Conservation (phyloP, 2,329 filamentous ascomycete genomes). For the Neopestalotiopsis rosae region DNA sequence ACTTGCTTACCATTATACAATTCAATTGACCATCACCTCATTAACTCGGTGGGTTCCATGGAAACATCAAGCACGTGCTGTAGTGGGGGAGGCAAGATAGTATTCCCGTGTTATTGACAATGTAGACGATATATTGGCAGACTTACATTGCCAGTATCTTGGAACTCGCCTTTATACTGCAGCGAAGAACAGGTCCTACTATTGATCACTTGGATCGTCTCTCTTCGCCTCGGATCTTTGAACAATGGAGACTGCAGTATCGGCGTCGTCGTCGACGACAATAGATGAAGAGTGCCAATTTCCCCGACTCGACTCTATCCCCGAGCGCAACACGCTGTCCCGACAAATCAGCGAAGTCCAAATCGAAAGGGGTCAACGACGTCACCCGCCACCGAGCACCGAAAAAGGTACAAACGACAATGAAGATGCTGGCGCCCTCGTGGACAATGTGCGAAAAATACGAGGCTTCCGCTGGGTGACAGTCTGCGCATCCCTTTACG, state of each 20-base stretch:
- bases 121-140: not conserved
- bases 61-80: not conserved
- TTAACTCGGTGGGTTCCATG: not conserved
- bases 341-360: slow-evolving; percentile 3
- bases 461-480: not conserved
- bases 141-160: not conserved
- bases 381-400: not conserved
- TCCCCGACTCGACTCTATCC: not conserved
- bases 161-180: not conserved
- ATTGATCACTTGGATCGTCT: not conserved
- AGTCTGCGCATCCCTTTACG: slow-evolving; percentile 5
- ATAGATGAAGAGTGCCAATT: not conserved
- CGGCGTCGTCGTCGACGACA: not conserved
- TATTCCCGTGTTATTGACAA: not conserved
- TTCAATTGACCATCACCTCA: not conserved
- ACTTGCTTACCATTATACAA: not conserved
- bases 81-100: not conserved
- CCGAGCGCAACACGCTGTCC: not conserved
- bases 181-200: not conserved
- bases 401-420: not conserved
- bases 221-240: not conserved
- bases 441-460: not conserved
- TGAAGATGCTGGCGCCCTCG: not conserved
- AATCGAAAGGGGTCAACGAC: not conserved
- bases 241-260: not conserved